Evolutionary conservation across 192 early-diverging fungal genomes (phyloP), one percentile per base, ranked within the genome.

Genomic region (Spizellomyces sp.): DNA sequence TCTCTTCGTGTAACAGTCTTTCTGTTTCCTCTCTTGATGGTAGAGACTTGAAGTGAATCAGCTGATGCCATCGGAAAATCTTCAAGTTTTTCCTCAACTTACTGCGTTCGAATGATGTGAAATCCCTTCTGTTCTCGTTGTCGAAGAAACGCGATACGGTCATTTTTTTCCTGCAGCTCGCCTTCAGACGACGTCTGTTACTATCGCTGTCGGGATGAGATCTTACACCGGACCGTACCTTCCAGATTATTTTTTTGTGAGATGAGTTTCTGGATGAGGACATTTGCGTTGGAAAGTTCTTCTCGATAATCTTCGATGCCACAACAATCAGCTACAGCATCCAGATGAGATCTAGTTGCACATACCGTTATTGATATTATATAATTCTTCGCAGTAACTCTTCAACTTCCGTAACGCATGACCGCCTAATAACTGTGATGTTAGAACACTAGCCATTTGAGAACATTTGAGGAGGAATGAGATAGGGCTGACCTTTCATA

Each of bases 341-440:
- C 27, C 27, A 2, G 3, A 36, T 36, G 27, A 36, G 27, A 36
- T 36, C 3, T 36, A 36, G 27, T 36, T 36, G 27, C 27, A 36
- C 27, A 36, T 36, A 36, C 27, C 27, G 27, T 42, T 21, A 76
- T 86, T 82, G 9, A 65, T 19, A 45, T 69, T 45, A 45, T 71
- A 77, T 2, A 83, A 46, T 22, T 84, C 67, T 19, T 86, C 84
- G 58, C 77, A 82, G 61, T 82, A 81, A 10, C 71, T 61, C 77
- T 86, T 84, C 27, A 86, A 52, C 44, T 78, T 78, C 42, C 78
- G 70, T 36, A 86, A 54, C 27, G 82, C 80, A 77, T 79, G 71
- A 10, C 81, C 83, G 10, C 83, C 83, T 83, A 22, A 43, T 15
- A 21, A n/a, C 2, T 45, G 54, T 63, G 2, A 44, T 15, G 12